phyloP scores from a whole-genome alignment of 2,329 filamentous ascomycete genomes.

The Alternaria tenuissima region DNA sequence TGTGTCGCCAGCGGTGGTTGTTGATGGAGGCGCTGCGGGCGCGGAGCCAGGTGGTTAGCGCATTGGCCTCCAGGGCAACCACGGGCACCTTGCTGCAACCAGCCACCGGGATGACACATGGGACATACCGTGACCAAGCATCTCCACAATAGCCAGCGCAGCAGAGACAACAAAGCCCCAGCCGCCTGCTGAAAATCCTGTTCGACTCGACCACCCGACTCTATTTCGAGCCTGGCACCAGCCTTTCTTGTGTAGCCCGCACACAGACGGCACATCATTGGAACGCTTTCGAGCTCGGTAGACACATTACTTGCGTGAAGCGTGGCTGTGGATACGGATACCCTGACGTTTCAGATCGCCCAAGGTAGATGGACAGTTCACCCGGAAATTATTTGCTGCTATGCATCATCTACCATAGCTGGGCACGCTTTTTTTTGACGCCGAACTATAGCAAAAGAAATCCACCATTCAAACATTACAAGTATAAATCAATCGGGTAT shows the following conservation, averaged over 20 bases:
- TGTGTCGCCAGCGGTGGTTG: slow-evolving; percentile 37
- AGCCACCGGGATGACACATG: slow-evolving; percentile 17
- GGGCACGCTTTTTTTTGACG: background rate
- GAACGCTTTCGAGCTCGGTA: background rate
- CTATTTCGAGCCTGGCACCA: background rate
- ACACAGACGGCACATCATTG: background rate
- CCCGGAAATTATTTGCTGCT: slow-evolving; percentile 1
- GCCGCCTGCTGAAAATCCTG: slow-evolving; percentile 1
- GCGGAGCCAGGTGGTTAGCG: slow-evolving; percentile 23
- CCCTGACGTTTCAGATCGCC: slow-evolving; percentile 5
- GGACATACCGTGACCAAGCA: slow-evolving; percentile 5
- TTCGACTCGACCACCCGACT: background rate
- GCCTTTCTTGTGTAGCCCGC: background rate
- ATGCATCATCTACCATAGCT: background rate
- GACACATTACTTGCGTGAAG: background rate
- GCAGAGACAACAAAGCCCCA: slow-evolving; percentile 7
- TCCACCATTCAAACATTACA: background rate
- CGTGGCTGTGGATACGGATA: background rate
- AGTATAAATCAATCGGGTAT: slow-evolving; percentile 20
- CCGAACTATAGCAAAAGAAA: background rate
- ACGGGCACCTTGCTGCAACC: slow-evolving; percentile 11
- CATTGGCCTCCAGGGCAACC: slow-evolving; percentile 22
- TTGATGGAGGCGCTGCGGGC: slow-evolving; percentile 25
- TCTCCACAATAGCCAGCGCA: slow-evolving; percentile 16
- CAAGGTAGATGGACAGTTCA: slow-evolving; percentile 4